Evolutionary conservation across 1,139 yeast species (phyloP), one percentile per base, ranked within the genome.

Genomic region (Saccharomyces pastorianus): DNA sequence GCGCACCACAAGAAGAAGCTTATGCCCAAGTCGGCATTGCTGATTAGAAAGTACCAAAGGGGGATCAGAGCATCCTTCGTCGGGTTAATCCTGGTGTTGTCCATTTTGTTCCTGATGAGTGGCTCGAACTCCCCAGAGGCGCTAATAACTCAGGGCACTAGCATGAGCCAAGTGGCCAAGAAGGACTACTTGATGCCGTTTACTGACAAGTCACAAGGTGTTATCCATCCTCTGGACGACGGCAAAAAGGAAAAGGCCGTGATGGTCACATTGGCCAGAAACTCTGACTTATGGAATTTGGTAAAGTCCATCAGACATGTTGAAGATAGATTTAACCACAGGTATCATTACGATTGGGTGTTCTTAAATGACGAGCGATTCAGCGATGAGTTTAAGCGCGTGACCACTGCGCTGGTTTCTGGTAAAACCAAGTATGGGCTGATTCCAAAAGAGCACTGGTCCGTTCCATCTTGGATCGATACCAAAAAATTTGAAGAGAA

Each of bases 301-400:
- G 71, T 84, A 6, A 76, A 75, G 51, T 82, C 95, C 6, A 81
- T 88, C 52, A 78, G 83, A 60, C 76, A 80, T 56, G 80, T 88
- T 47, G 95, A 89, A 71, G 84, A 82, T 65, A 77, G 95, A 50
- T 88, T 88, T 73, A 88, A 89, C 71, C 64, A 73, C 56, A 72
- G 79, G 57, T 83, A 70, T 67, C 79, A 80, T 60, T 85, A 85
- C 66, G 88, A 83, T 61, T 85, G 91, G 91, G 85, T 84, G n/a
- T 85, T 85, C 64, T 72, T 84, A 55, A 85, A 85, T 68, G 83
- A 80, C 59, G 76, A 75, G 57, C 77, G 75, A 13, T 80, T 80
- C 65, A 67, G 73, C 49, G 76, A 74, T 2, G 78, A 74, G 55
- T 80, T 80, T 65, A 75, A 70, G 58, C 67, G 59, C 47, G 72